Evolutionary conservation across 805 yeast genomes (phyloP), one percentile per base, ranked within the genome.

Genomic region (Barnettozyma sp.): DNA sequence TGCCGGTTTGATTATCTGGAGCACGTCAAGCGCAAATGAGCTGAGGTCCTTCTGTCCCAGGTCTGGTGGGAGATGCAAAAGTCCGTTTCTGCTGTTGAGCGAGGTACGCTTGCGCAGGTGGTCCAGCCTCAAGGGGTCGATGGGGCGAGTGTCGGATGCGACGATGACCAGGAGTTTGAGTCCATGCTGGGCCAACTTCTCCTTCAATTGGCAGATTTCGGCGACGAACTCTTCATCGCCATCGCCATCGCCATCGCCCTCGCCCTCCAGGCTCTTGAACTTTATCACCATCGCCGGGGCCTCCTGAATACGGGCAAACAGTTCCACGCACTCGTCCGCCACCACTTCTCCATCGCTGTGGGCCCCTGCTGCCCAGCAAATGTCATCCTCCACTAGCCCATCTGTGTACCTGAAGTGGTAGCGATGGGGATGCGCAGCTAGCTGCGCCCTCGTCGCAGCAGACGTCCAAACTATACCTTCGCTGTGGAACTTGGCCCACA

Each of bases 301-400:
- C n/a, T 63, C 58, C 19, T 59, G 56, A 46, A 76, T 73, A 46
- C 74, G 76, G 23, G 64, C 61, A 11, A 76, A 40, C 85, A 84
- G 78, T 18, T 68, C 58, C 1, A 50, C 41, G 4, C 20, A 15
- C 2, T 32, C 34, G n/a, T 10, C 33, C 10, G 13, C 19, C 9
- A 16, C 26, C 10, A 16, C 14, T 12, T n/a, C 29, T 7, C 18
- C 30, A 9, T 27, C 20, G 12, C 30, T 21, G 13, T n/a, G n/a
- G n/a, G n/a, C n/a, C n/a, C n/a, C n/a, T n/a, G n/a, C n/a, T n/a
- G n/a, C n/a, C n/a, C n/a, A n/a, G n/a, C n/a, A n/a, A n/a, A 37
- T 13, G 7, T 25, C 26, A 0, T 6, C 21, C n/a, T 11, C 6
- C 12, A 7, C 5, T 3, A 27, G n/a, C 19, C 21, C 21, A 18